Conservation (phyloP, 2,329 filamentous ascomycete species). For the Talaromyces verruculosus region DNA sequence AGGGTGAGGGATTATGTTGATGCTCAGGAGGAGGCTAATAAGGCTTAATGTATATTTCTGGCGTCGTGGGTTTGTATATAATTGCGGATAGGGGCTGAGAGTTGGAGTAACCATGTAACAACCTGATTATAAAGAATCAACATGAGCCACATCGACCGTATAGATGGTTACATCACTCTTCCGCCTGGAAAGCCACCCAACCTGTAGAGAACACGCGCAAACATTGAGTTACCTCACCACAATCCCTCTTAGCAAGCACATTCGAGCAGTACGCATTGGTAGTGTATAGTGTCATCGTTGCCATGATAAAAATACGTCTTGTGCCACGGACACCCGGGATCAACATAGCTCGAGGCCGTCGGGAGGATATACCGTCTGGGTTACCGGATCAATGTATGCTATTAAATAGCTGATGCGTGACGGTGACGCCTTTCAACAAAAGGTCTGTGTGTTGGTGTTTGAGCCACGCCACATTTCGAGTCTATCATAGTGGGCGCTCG, state of each 20-base stretch:
- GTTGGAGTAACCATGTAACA: neutral
- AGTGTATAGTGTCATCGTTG: neutral
- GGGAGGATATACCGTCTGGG: neutral
- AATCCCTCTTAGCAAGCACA: neutral
- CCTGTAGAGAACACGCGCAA: neutral
- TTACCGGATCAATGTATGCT: neutral
- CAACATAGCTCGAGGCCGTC: neutral
- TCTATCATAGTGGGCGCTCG: neutral
- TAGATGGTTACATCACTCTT: neutral
- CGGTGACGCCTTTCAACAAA: neutral
- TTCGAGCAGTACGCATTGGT: neutral
- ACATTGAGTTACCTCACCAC: neutral
- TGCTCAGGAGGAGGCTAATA: neutral
- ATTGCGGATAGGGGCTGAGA: neutral
- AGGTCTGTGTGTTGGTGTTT: neutral
- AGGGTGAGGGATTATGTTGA: constrained; percentile 25
- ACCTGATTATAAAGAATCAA: neutral
- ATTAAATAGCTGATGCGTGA: neutral
- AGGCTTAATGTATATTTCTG: neutral
- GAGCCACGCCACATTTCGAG: neutral
- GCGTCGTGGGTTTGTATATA: neutral
- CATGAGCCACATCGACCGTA: neutral
- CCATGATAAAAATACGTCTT: neutral
- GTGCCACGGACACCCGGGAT: neutral
- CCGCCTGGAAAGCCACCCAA: neutral